Conservation (phyloP, 257 asterid genomes). For the Capsicum pubescens region DNA sequence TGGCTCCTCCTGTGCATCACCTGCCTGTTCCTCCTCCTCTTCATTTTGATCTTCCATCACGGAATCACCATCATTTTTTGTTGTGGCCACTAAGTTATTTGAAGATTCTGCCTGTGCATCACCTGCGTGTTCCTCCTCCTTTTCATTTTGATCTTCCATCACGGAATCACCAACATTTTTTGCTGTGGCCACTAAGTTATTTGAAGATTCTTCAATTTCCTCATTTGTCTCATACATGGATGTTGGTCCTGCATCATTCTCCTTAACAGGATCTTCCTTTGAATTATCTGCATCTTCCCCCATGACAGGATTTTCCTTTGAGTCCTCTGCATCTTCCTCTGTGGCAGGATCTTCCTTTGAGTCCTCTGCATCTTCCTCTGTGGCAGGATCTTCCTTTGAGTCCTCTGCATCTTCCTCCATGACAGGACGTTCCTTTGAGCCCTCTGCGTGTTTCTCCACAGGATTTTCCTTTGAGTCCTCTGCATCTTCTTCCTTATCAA, state of each 20-base stretch:
- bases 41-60: conserved; percentile 33
- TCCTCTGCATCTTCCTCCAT: neutral
- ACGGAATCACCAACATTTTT: conserved; percentile 30
- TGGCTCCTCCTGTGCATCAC: conserved; percentile 35
- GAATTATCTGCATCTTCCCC: conserved; percentile 26
- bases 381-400: neutral
- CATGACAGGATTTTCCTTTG: conserved; percentile 4
- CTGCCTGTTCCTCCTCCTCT: conserved; percentile 32
- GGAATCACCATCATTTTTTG: conserved; percentile 30
- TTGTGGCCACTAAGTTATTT: conserved; percentile 17
- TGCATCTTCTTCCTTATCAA: neutral
- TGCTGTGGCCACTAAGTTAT: conserved; percentile 14
- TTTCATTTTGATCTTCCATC: conserved; percentile 35
- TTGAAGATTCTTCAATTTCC: conserved; percentile 29
- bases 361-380: neutral
- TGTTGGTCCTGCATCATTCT: conserved; percentile 26
- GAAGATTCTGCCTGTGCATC: conserved; percentile 30
- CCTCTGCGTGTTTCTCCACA: neutral
- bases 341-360: neutral
- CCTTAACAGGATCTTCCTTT: conserved; percentile 13
- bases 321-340: conserved; percentile 13
- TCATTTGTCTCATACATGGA: conserved; percentile 32
- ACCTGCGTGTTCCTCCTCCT: conserved; percentile 33
- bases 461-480: neutral
- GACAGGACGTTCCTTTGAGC: neutral